Evolutionary conservation across 768 basidiomycete species (phyloP).

Genomic region (Kwoniella newhampshirensis): DNA sequence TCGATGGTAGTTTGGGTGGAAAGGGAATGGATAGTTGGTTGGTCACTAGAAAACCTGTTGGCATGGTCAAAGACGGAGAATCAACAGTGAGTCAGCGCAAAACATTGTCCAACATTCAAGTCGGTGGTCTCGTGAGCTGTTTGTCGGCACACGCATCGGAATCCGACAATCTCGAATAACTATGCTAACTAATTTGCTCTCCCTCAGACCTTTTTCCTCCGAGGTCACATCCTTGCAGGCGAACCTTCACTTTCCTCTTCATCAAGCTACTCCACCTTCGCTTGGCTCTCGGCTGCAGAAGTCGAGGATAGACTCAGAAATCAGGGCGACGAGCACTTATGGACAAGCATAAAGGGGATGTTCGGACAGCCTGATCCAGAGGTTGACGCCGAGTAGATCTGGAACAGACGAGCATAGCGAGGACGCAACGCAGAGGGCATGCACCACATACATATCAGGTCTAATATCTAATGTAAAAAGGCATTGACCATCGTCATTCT

Average conservation of each 20-base stretch:
- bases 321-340: slow-evolving; percentile 35
- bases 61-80: slow-evolving; percentile 59
- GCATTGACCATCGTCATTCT: background rate
- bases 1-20: slow-evolving; percentile 61
- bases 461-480: too few relatives aligned
- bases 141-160: slow-evolving; percentile 15
- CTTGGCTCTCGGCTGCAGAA: slow-evolving; percentile 93
- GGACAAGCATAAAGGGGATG: slow-evolving; percentile 37
- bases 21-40: slow-evolving; percentile 88
- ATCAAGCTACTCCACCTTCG: slow-evolving; percentile 67
- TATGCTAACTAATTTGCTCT: background rate
- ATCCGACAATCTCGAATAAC: background rate
- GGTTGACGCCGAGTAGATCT: background rate
- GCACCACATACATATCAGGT: too few relatives aligned
- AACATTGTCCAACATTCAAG: background rate
- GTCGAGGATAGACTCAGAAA: slow-evolving; percentile 58
- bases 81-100: slow-evolving; percentile 40
- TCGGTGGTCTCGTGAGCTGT: background rate
- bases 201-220: slow-evolving; percentile 84
- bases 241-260: slow-evolving; percentile 66
- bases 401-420: too few relatives aligned
- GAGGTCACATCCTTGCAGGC: slow-evolving; percentile 87
- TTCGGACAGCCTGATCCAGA: slow-evolving; percentile 26
- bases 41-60: slow-evolving; percentile 84
- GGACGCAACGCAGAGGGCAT: too few relatives aligned